Evolutionary conservation across 1,284 basidiomycete genomes (phyloP), one percentile per base, ranked within the genome.

Genomic region (Volvariella surrecta): DNA sequence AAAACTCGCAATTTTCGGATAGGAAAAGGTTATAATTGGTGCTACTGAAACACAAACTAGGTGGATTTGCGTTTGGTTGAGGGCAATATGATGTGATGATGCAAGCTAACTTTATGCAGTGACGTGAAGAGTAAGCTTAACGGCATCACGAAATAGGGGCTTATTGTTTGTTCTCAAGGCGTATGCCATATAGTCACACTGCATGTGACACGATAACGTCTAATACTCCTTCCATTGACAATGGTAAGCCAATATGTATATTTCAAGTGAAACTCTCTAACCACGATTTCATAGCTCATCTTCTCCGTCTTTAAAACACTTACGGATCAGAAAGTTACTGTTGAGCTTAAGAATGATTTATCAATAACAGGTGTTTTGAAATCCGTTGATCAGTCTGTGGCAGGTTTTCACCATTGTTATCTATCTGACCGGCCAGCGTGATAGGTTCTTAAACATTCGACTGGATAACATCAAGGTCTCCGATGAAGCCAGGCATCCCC

Each of bases 271-370:
- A 28, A 35, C 13, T 40, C 42, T 38, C 32, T 44, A 30, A 48
- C 48, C 51, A 34, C 54, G 39, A 49, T 24, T 42, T 31, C 28
- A 39, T 58, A 94, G 92, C 80, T 95, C 55, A 95, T 95, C 56
- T 95, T 95, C 67, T 94, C 91, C 39, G 93, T 98, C 37, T 99
- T 99, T 84, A 99, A 99, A 70, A 99, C 95, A 11, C 80, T 99
- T 41, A 98, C 95, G 2, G 94, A 96, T 64, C 94, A 97, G 61
- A 80, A 84, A 54, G 92, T 97, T 56, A 96, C 92, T 13, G 93
- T 99, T 54, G 95, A 99, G 64, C 83, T 99, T 58, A 99, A 99
- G 71, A 99, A 99, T 68, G 95, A 99, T 66, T 82, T 99, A 43
- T 93, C 89, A 15, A 95, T 99, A 61, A 92, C 90, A 10, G 96